Evolutionary conservation across 495 filamentous ascomycete genomes (phyloP).

Genomic region (Daldinia childiae): DNA sequence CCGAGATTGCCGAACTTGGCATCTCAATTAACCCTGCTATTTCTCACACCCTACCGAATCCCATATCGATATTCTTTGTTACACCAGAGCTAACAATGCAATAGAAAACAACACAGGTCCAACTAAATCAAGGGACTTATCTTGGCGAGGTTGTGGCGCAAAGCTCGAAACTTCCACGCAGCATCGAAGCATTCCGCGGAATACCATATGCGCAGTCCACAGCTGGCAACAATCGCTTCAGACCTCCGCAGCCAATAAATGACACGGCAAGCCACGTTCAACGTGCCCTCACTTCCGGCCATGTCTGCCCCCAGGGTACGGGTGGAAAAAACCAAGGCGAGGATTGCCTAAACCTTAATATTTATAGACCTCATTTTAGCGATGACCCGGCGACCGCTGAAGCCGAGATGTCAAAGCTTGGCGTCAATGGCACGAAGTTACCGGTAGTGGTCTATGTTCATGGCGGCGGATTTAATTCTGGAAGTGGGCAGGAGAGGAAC

Average conservation of each 20-base stretch:
- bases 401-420: conserved; percentile 34
- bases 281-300: conserved; percentile 55
- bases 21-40: conserved; percentile 27
- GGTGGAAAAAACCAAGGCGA: conserved; percentile 51
- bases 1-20: conserved; percentile 27
- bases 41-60: background rate
- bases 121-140: conserved; percentile 64
- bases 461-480: conserved; percentile 64
- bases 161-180: conserved; percentile 52
- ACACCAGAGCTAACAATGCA: conserved; percentile 32
- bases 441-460: conserved; percentile 70
- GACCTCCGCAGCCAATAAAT: conserved; percentile 56
- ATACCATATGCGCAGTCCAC: conserved; percentile 69
- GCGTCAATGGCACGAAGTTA: conserved; percentile 50
- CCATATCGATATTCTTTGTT: background rate
- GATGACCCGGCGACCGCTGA: conserved; percentile 38
- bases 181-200: conserved; percentile 66
- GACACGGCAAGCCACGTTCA: conserved; percentile 32
- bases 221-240: conserved; percentile 65
- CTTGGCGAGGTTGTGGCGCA: conserved; percentile 57
- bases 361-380: conserved; percentile 54
- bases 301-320: conserved; percentile 52
- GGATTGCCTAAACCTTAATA: conserved; percentile 63
- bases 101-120: conserved; percentile 40
- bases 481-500: conserved; percentile 53